Conservation (phyloP, 2,329 filamentous ascomycete genomes). For the Kalaharituber pfeilii region DNA sequence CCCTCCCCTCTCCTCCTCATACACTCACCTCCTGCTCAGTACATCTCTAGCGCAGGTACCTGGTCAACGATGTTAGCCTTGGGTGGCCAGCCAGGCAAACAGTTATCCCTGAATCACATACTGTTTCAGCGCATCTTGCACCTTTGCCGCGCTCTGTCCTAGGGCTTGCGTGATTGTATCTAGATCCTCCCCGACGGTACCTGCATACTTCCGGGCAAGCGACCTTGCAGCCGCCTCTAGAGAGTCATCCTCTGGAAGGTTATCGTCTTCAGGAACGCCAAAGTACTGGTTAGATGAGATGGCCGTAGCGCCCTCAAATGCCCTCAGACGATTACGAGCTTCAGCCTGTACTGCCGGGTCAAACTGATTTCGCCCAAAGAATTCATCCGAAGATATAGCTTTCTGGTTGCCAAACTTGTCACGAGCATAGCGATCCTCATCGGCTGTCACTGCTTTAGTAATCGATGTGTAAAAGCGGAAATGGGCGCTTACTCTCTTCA, state of each 20-base stretch:
- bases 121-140: constrained; percentile 55
- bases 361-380: constrained; percentile 80
- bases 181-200: constrained; percentile 87
- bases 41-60: background rate
- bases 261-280: constrained; percentile 71
- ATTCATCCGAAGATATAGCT: constrained; percentile 93
- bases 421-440: constrained; percentile 68
- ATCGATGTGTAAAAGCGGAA: background rate
- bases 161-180: constrained; percentile 73
- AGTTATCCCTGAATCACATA: constrained; percentile 6
- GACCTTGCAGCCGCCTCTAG: constrained; percentile 89
- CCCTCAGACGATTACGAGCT: constrained; percentile 71
- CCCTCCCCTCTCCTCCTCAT: too few relatives aligned
- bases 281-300: constrained; percentile 98
- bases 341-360: constrained; percentile 66
- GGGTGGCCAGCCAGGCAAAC: background rate
- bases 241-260: constrained; percentile 49
- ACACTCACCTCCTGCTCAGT: too few relatives aligned
- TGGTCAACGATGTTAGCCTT: background rate
- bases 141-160: constrained; percentile 65
- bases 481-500: constrained; percentile 40
- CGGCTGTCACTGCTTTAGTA: constrained; percentile 34
- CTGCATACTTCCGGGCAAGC: constrained; percentile 84
- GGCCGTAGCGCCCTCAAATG: constrained; percentile 77
- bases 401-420: constrained; percentile 84